A percentile compares a stretch with the other conserved stretches of the same genome.
Evolutionary conservation across 2,329 filamentous ascomycete genomes (phyloP).

Genomic region (Dendrostoma leiphaemia): DNA sequence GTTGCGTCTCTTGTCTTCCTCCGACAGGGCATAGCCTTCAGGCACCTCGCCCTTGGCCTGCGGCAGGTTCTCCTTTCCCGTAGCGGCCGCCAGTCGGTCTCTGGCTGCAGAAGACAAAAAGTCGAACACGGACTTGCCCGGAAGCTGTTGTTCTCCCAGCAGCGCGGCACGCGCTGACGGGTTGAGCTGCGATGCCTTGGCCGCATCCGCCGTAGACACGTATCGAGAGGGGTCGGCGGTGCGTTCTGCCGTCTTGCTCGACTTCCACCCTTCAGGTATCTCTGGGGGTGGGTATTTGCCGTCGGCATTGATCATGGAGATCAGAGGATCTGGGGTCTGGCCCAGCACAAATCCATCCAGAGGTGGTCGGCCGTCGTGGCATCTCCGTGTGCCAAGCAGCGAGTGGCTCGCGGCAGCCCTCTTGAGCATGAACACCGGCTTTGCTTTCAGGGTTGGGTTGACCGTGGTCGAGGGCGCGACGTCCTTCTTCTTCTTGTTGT

Average conservation of each 20-base stretch:
- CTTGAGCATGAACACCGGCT: conserved; percentile 75
- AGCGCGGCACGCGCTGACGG: conserved; percentile 74
- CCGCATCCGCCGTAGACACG: conserved; percentile 71
- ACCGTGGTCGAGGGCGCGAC: conserved; percentile 43
- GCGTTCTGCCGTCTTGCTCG: conserved; percentile 47
- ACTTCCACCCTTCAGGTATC: conserved; percentile 74
- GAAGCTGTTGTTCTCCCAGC: conserved; percentile 76
- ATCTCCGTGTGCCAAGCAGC: conserved; percentile 60
- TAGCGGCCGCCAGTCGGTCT: conserved; percentile 71
- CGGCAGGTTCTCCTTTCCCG: conserved; percentile 75
- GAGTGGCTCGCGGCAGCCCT: conserved; percentile 43
- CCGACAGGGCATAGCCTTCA: conserved; percentile 58
- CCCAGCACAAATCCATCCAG: conserved; percentile 78
- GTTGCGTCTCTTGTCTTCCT: conserved; percentile 60
- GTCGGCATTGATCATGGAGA: conserved; percentile 40
- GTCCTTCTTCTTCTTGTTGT: conserved; percentile 67
- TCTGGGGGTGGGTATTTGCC: conserved; percentile 60
- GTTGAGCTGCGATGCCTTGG: conserved; percentile 73
- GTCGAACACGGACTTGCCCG: conserved; percentile 94
- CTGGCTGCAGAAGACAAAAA: conserved; percentile 78
- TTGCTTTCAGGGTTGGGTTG: conserved; percentile 64
- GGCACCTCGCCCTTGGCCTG: conserved; percentile 74
- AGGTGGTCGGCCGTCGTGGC: conserved; percentile 78
- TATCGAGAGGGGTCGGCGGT: conserved; percentile 39
- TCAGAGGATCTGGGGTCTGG: conserved; percentile 44